phyloP scores from a whole-genome alignment of 2,329 filamentous ascomycete species.

The Penicillium thymicola region DNA sequence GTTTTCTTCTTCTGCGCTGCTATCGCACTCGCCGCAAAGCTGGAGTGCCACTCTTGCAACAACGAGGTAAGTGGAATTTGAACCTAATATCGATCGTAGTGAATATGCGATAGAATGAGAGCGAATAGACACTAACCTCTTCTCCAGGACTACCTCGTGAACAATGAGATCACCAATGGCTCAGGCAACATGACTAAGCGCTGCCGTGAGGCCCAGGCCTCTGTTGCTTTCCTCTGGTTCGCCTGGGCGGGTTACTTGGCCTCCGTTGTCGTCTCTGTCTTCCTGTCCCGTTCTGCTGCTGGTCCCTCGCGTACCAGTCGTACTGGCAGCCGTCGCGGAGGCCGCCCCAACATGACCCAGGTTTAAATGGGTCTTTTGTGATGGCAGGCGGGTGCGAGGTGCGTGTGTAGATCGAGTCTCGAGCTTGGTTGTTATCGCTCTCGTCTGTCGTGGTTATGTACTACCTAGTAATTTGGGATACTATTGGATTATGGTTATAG shows the following conservation, averaged over 20 bases:
- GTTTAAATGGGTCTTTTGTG: conserved; percentile 31
- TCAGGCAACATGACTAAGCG: conserved; percentile 36
- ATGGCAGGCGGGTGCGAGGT: neutral
- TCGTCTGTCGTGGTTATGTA: neutral
- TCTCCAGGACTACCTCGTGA: conserved; percentile 37
- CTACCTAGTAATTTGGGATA: conserved; percentile 3
- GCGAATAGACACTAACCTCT: conserved; percentile 1
- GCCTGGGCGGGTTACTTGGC: conserved; percentile 45
- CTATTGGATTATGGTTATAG: neutral
- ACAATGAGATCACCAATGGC: conserved; percentile 48
- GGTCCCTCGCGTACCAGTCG: conserved; percentile 33
- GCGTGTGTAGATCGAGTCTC: neutral
- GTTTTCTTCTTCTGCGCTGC: conserved; percentile 49
- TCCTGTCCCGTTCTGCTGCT: conserved; percentile 34
- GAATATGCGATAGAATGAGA: neutral
- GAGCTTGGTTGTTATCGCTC: neutral
- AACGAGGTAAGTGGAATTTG: conserved; percentile 40
- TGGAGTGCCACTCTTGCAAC: conserved; percentile 45
- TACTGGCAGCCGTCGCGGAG: conserved; percentile 32
- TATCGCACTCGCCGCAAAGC: conserved; percentile 48
- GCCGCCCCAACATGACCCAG: conserved; percentile 43
- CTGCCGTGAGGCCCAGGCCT: conserved; percentile 52
- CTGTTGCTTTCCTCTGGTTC: conserved; percentile 53
- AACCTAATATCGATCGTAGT: neutral
- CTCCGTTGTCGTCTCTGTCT: conserved; percentile 41